Conservation (phyloP, 371 early-diverging fungal genomes). For the Quaeritorhiza haematococci region DNA sequence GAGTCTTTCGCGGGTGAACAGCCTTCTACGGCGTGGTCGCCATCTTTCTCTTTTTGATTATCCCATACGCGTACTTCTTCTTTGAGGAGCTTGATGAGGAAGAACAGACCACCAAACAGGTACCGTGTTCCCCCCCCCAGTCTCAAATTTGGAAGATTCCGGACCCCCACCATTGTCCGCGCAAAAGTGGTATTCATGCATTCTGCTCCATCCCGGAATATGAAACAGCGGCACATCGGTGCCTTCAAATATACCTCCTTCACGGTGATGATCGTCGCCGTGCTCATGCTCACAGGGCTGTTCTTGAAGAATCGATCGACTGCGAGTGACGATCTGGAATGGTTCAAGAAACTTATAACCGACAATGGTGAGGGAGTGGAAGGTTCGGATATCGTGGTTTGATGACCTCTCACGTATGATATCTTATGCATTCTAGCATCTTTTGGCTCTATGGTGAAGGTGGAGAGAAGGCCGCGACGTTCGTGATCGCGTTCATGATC, state of each 20-base stretch:
- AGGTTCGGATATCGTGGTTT: background rate
- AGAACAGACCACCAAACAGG: constrained; percentile 29
- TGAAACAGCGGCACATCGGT: constrained; percentile 27
- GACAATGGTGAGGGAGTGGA: constrained; percentile 37
- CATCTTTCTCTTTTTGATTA: constrained; percentile 46
- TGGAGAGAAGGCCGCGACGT: constrained; percentile 46
- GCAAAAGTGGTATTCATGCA: no score
- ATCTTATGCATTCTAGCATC: no score
- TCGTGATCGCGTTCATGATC: constrained; percentile 46
- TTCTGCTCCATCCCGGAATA: background rate
- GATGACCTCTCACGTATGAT: no score
- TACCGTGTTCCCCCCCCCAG: background rate
- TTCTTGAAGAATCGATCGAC: constrained; percentile 24
- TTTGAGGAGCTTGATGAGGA: constrained; percentile 56
- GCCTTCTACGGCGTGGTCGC: constrained; percentile 49
- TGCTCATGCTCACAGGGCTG: constrained; percentile 42
- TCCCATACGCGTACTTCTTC: constrained; percentile 64
- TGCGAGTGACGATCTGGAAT: constrained; percentile 39
- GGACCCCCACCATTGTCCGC: no score
- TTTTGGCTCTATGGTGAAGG: no score
- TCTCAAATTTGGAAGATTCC: no score
- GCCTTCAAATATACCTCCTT: constrained; percentile 55
- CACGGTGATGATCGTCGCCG: constrained; percentile 41
- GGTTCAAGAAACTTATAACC: constrained; percentile 44
- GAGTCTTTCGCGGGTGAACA: no score